Percentiles rank a stretch among this genome's conserved stretches.
Evolutionary conservation across 768 basidiomycete genomes (phyloP).

Genomic region (Boletus edulis): DNA sequence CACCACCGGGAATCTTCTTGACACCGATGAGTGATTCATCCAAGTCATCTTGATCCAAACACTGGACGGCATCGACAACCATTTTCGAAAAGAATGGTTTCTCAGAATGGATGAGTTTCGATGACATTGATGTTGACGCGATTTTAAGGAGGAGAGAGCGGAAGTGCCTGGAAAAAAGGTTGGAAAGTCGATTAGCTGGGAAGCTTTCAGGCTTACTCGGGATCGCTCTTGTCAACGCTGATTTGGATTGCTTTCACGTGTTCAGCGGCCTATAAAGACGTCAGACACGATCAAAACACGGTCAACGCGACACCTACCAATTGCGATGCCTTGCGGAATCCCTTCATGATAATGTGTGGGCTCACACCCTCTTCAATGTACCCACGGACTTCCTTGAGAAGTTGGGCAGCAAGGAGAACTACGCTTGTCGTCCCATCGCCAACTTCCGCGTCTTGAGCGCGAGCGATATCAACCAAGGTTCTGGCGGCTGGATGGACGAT

Average conservation of each 20-base stretch:
- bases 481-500: conserved; percentile 98
- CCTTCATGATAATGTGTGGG: conserved; percentile 97
- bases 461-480: conserved; percentile 97
- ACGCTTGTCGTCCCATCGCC: conserved; percentile 98
- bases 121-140: conserved; percentile 99
- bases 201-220: conserved; percentile 61
- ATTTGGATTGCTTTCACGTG: conserved; percentile 89
- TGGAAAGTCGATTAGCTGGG: neutral
- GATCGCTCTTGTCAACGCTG: conserved; percentile 83
- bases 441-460: conserved; percentile 97
- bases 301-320: conserved; percentile 52
- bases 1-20: conserved; percentile 97
- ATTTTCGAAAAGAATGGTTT: conserved; percentile 99
- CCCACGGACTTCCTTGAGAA: conserved; percentile 87
- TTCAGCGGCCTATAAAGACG: conserved; percentile 63
- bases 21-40: conserved; percentile 96
- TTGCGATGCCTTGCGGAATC: conserved; percentile 83
- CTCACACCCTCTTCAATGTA: conserved; percentile 97
- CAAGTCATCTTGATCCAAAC: conserved; percentile 88
- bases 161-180: conserved; percentile 63
- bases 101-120: conserved; percentile 97
- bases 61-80: conserved; percentile 96
- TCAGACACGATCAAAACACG: conserved; percentile 8
- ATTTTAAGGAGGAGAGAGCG: conserved; percentile 93
- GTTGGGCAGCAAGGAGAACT: conserved; percentile 89